Evolutionary conservation across 257 asterid genomes (phyloP), one percentile per base, ranked within the genome.

Genomic region (Solanum virginianum): DNA sequence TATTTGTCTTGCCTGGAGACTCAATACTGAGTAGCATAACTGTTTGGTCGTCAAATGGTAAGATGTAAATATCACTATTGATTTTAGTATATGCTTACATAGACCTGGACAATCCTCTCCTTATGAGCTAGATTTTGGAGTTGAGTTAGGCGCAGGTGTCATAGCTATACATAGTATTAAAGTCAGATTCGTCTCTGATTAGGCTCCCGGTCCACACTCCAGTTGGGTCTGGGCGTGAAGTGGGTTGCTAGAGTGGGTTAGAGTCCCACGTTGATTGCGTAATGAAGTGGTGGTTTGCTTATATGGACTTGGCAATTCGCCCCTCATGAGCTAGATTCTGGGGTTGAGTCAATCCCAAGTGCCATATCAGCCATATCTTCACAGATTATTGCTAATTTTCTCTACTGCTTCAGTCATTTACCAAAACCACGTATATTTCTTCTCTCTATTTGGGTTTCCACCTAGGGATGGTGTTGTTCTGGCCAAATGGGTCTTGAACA

Each of bases 1-100:
- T 77, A 41, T 87, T 80, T 55, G 18, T 70, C 86, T 88, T 59
- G 39, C 56, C 53, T 79, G 29, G 65, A 79, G 83, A 79, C 65
- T 26, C 11, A n/a, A 26, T 79, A 53, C 49, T 41, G 11, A 79
- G 82, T 79, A 53, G 53, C 47, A 4, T 54, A 79, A 79, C 29
- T 79, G 83, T 53, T 79, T 51, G 63, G 47, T 16, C 65, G 65
- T 53, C 83, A 79, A 53, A 79, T 53, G 83, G 49, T 51, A 51
- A 16, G 65, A 77, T 26, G 65, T 26, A 51, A 77, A 29, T 79
- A 51, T 51, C 60, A 16, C 26, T 16, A 53, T 26, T 26, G 47
- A 65, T 79, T 53, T 56, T 51, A 77, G 82, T 9, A 77, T n/a
- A n/a, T 1, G 68, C 68, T n/a, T 60, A 60, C 8, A 57, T 60